Conservation (phyloP, 768 basidiomycete genomes). For the Boletus tomentosulus region DNA sequence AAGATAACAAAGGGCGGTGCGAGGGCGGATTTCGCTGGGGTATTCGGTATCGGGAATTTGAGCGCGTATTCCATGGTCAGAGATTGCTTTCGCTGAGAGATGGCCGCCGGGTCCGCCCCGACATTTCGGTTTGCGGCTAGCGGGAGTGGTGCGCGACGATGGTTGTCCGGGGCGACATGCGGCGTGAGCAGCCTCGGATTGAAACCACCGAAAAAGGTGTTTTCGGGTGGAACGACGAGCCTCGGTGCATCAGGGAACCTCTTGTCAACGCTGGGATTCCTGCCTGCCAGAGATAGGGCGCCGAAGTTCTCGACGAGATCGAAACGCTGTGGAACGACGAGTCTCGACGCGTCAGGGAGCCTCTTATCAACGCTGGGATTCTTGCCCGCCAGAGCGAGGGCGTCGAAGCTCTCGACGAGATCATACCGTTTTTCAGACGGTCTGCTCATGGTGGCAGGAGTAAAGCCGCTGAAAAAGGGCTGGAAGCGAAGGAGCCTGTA, state of each 20-base stretch:
- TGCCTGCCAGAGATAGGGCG: too few relatives aligned
- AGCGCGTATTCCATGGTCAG: conserved; percentile 21
- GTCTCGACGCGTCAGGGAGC: conserved; percentile 2
- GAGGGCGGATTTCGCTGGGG: conserved; percentile 14
- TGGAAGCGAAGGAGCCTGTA: conserved; percentile 10
- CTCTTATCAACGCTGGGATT: conserved; percentile 4
- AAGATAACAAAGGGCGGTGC: conserved; percentile 14
- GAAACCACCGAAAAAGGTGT: conserved; percentile 53
- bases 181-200: conserved; percentile 9
- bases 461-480: conserved; percentile 2
- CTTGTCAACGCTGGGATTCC: too few relatives aligned
- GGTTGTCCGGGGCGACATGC: conserved; percentile 7
- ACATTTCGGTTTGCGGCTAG: conserved; percentile 7
- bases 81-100: conserved; percentile 2
- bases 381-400: conserved; percentile 29
- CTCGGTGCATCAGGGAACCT: too few relatives aligned
- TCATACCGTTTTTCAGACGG: conserved; percentile 17
- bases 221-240: not conserved
- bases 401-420: conserved; percentile 32
- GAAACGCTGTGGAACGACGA: too few relatives aligned
- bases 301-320: not conserved
- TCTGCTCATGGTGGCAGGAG: conserved; percentile 19
- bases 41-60: conserved; percentile 13
- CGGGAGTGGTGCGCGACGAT: not conserved
- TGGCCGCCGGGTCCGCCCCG: not conserved